phyloP scores from a whole-genome alignment of 2,329 filamentous ascomycete genomes.

The Fusarium neocosmosporiellum region DNA sequence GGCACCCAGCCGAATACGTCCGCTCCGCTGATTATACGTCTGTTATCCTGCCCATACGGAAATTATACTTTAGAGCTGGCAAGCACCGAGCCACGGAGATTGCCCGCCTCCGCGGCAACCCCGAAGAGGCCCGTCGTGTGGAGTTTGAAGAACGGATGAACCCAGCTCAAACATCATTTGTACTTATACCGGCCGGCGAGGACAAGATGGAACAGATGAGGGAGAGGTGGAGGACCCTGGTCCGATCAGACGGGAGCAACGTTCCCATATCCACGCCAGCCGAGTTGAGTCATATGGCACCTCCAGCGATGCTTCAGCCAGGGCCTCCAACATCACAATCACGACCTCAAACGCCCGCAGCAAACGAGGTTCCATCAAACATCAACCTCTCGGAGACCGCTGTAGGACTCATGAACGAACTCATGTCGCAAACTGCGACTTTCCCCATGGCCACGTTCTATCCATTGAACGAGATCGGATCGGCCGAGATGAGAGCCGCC shows the following conservation, averaged over 20 bases:
- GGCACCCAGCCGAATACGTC: slow-evolving; percentile 55
- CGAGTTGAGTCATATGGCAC: slow-evolving; percentile 14
- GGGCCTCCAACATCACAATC: slow-evolving; percentile 21
- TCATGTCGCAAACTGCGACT: slow-evolving; percentile 22
- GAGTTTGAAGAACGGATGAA: slow-evolving; percentile 61
- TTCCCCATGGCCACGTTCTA: slow-evolving; percentile 36
- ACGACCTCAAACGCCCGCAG: slow-evolving; percentile 32
- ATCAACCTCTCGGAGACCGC: slow-evolving; percentile 45
- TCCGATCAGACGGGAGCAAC: slow-evolving; percentile 49
- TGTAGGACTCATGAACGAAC: slow-evolving; percentile 45
- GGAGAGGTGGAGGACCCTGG: slow-evolving; percentile 63
- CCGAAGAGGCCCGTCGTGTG: slow-evolving; percentile 60
- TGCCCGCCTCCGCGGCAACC: slow-evolving; percentile 58
- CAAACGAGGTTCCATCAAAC: slow-evolving; percentile 22
- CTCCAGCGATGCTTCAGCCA: slow-evolving; percentile 30
- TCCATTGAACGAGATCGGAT: slow-evolving; percentile 37
- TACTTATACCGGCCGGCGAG: slow-evolving; percentile 58
- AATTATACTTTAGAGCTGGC: slow-evolving; percentile 63
- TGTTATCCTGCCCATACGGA: slow-evolving; percentile 65
- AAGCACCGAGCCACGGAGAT: slow-evolving; percentile 65
- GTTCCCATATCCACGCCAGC: slow-evolving; percentile 25
- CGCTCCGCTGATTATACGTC: slow-evolving; percentile 59
- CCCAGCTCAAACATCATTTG: slow-evolving; percentile 58
- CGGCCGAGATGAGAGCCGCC: slow-evolving; percentile 33
- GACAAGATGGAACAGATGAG: slow-evolving; percentile 58